Evolutionary conservation across 2,329 filamentous ascomycete species (phyloP), one percentile per base, ranked within the genome.

Genomic region (Lasiodiplodia theobromae): DNA sequence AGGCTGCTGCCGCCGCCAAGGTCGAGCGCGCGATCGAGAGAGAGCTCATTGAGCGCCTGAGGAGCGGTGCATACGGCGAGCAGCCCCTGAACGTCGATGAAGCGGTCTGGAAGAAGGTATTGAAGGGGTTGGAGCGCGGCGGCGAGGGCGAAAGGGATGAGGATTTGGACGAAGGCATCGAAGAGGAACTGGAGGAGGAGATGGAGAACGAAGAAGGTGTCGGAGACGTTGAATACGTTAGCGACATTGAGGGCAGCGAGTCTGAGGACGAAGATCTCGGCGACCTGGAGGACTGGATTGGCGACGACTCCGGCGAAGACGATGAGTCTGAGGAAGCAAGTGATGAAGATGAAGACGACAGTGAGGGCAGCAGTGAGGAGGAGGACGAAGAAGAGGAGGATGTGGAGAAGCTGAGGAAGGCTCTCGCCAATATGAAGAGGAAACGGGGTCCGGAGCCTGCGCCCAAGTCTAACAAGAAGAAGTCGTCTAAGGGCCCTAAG

Each of bases 1-100:
- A 85, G 73, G 84, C 84, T 2, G 77, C 83, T 70, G 80, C 82
- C n/a, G 83, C 84, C 6, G 96, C 96, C 25, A 97, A 97, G 88
- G 89, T 99, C 70, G 96, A 99, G 86, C 86, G 93, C 72, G 94
- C 94, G 8, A 98, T 99, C 80, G 96, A 99, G 86, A 86, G 96
- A 67, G 95, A 98, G 82, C 86, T 99, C 73, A 91, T 99, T 74
- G 93, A 98, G 82, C 86, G 96, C 74, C 83, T 99, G 80, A 87
- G 94, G 72, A 94, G 93, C 77, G 96, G 96, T 56, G 94, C 94
- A 3, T 98, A 99, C 80, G 96, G 96, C 67, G 94, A 98, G 75
- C 60, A 66, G 68, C 96, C 96, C 52, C 85, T 99, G 72, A 99
- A 99, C 78, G 94, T 97, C 64, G 96, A 96, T 80, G 94, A 97